These are phyloP conservation scores for Sarcocystis neurona DNA, from an alignment of 169 alveolate genomes.

Conservation along the genomic window DNA sequence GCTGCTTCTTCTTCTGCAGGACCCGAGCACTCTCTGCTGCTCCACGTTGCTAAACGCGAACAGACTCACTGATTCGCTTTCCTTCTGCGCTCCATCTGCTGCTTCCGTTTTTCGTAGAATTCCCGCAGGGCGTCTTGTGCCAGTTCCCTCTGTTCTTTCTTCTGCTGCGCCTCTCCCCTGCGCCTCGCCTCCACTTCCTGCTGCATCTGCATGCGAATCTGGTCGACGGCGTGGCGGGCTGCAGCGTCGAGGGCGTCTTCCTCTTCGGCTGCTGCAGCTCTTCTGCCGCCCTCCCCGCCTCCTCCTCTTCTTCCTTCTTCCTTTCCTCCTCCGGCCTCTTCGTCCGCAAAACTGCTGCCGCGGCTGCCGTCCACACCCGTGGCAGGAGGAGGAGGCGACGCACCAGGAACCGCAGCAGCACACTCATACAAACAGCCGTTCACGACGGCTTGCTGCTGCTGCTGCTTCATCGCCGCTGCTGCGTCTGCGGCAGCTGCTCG, in stretches of 20 bases:
- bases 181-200: conserved; percentile 16
- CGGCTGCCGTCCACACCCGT: too few relatives aligned
- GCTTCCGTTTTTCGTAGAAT: conserved; percentile 24
- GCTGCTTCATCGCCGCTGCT: too few relatives aligned
- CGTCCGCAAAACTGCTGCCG: background rate
- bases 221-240: background rate
- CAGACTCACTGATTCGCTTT: conserved; percentile 31
- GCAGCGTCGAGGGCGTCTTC: background rate
- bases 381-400: background rate
- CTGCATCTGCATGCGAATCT: conserved; percentile 3
- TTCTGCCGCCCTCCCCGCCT: background rate
- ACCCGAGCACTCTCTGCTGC: too few relatives aligned
- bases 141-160: conserved; percentile 26
- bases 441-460: too few relatives aligned
- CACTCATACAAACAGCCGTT: too few relatives aligned
- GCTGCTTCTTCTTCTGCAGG: too few relatives aligned
- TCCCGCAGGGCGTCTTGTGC: conserved; percentile 25
- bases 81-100: background rate
- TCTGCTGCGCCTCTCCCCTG: background rate
- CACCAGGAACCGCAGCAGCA: background rate
- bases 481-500: too few relatives aligned
- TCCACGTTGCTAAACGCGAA: too few relatives aligned
- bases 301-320: background rate
- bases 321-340: background rate
- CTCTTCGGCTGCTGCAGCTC: background rate